Evolutionary conservation across 345 rosid species (phyloP).

Genomic region (Anacardium occidentale): DNA sequence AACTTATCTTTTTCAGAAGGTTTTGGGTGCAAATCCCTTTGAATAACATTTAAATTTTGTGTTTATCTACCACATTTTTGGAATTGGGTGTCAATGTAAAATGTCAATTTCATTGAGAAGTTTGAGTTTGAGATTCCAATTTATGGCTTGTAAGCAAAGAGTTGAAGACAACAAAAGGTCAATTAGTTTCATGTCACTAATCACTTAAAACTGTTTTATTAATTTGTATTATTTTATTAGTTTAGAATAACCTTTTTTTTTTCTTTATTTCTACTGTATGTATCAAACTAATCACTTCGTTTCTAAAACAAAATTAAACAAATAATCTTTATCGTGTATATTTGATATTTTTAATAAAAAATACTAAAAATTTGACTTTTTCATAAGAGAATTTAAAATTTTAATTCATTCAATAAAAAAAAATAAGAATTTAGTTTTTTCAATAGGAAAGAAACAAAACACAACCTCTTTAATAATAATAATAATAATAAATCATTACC

Average conservation of each 20-base stretch:
- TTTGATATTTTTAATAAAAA: no score
- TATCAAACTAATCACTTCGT: no score
- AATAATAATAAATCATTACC: no score
- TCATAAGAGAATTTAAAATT: no score
- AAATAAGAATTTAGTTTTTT: no score
- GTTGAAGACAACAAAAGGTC: conserved; percentile 14
- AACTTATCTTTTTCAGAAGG: not conserved
- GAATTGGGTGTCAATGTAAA: not conserved
- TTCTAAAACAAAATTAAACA: no score
- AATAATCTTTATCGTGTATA: no score
- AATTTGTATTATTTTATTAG: not conserved
- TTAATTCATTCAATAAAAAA: no score
- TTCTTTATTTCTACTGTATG: no score
- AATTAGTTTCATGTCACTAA: not conserved
- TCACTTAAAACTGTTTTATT: not conserved
- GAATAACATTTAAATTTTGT: not conserved
- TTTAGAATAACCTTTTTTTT: not conserved
- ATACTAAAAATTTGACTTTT: no score
- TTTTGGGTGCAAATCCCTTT: not conserved
- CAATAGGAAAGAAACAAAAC: no score
- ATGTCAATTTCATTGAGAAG: conserved; percentile 24
- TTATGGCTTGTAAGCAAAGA: conserved; percentile 25
- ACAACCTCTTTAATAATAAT: no score
- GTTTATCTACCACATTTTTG: not conserved
- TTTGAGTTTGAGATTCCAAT: conserved; percentile 25